Evolutionary conservation across 106 monocot genomes (phyloP), one percentile per base, ranked within the genome.

Genomic region (Acorus gramineus): DNA sequence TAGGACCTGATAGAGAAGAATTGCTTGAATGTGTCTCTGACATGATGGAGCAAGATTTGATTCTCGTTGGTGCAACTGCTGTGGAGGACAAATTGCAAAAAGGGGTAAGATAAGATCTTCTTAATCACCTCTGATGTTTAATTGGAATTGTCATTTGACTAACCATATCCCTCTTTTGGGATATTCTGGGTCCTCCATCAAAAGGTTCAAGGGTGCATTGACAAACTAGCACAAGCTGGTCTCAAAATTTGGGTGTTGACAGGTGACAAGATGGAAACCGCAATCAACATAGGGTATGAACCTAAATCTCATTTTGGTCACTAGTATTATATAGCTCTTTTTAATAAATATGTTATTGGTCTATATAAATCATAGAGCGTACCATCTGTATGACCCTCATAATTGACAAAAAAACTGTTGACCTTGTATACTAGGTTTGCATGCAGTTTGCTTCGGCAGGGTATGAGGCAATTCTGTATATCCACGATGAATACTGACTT

Each of bases 251-350:
- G 95, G 95, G 87, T 95, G 80, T 76, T 95, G 58, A 95, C 95
- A 2, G 95, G 95, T 69, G 95, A 95, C 79, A 95, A 95, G 72
- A 95, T 95, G 87, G 95, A 95, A 82, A 95, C 95, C 50, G 95
- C 95, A 28, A 95, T 95, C 60, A 95, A 95, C 50, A 95, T 95
- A 53, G 95, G 95, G 95, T 95, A 78, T 67, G 65, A 6, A 6
- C 48, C 65, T 14, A 11, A 8, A 8, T 2, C 58, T 44, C 46
- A 5, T 0, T 60, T 28, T 28, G 28, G 28, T 28, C 28, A 28
- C 28, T 28, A 28, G 28, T 28, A 28, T 28, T 28, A 28, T 28
- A 28, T 28, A 28, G 28, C 28, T 28, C 28, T 28, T 28, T 28
- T 28, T 28, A 28, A 28, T 28, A 28, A 28, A 28, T 28, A 28